phyloP scores from a whole-genome alignment of 2,329 filamentous ascomycete species.

The Alternaria consortialis region DNA sequence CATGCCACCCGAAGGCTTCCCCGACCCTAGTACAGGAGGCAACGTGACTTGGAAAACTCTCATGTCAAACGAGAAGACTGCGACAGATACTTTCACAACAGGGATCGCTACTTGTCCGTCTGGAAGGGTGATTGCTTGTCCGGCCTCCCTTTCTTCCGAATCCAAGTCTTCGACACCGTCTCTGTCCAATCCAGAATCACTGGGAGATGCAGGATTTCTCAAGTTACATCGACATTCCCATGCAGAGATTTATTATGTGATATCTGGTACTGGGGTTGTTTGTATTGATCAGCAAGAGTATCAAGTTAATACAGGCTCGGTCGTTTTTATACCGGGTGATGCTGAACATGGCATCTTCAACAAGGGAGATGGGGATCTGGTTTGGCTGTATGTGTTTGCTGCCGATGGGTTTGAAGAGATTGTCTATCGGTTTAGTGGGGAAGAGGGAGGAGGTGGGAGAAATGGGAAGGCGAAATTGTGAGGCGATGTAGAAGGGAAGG shows the following conservation, averaged over 20 bases:
- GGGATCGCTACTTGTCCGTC: constrained; percentile 49
- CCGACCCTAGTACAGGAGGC: constrained; percentile 17
- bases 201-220: constrained; percentile 42
- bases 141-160: not conserved
- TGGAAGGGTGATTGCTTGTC: not conserved
- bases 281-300: constrained; percentile 50
- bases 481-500: not conserved
- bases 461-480: not conserved
- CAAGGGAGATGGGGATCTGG: constrained; percentile 36
- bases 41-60: constrained; percentile 54
- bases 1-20: constrained; percentile 18
- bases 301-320: constrained; percentile 45
- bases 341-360: constrained; percentile 54
- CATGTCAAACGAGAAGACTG: constrained; percentile 47
- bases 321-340: constrained; percentile 56
- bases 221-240: constrained; percentile 53
- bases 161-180: not conserved
- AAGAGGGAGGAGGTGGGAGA: not conserved
- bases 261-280: constrained; percentile 50
- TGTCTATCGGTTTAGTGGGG: constrained; percentile 48
- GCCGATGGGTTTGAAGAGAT: constrained; percentile 51
- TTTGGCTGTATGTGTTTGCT: constrained; percentile 56
- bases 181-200: constrained; percentile 13
- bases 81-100: constrained; percentile 48
- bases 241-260: constrained; percentile 56